phyloP scores from a whole-genome alignment of 495 filamentous ascomycete genomes.

The Cairneyella variabilis region DNA sequence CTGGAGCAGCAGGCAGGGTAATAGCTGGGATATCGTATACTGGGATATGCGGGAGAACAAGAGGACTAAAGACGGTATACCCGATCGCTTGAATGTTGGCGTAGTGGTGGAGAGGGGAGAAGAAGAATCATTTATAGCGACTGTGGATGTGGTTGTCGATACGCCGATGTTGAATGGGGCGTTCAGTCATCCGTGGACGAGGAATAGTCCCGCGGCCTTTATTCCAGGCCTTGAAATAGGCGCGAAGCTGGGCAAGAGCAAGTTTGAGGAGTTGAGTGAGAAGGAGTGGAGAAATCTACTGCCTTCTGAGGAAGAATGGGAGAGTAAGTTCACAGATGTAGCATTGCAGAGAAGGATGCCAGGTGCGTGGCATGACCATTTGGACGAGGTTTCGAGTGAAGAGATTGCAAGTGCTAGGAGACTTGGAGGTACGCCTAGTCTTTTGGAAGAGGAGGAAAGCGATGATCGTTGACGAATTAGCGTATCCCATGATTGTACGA shows the following conservation, averaged over 20 bases:
- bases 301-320: constrained; percentile 7
- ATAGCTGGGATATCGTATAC: constrained; percentile 2
- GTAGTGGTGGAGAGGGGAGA: no score
- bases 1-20: neutral
- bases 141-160: constrained; percentile 1
- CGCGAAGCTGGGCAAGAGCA: neutral
- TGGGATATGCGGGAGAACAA: constrained; percentile 6
- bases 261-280: constrained; percentile 4
- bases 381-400: neutral
- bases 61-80: no score
- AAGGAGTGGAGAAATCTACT: neutral
- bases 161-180: neutral
- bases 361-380: neutral
- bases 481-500: no score
- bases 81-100: no score
- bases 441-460: neutral
- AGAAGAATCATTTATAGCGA: neutral
- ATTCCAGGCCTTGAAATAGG: neutral
- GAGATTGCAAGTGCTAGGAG: neutral
- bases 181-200: neutral
- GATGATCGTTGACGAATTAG: neutral
- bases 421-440: neutral
- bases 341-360: neutral
- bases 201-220: constrained; percentile 1
- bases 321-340: neutral